Percentiles rank a stretch among this genome's conserved stretches.
phyloP scores from a whole-genome alignment of 257 asterid genomes.

The Solanum paucissectum region DNA sequence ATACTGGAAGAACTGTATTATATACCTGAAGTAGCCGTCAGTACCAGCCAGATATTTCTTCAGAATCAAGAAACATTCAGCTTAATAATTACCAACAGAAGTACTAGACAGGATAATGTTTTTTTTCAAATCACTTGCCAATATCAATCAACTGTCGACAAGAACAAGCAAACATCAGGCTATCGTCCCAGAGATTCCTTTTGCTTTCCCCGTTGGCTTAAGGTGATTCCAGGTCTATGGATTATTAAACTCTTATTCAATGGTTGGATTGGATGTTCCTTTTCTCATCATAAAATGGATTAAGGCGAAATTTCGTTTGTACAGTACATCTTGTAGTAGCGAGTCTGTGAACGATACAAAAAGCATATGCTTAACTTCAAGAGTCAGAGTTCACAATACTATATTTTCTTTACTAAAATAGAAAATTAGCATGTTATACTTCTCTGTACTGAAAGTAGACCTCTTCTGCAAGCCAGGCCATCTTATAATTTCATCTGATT shows the following conservation, averaged over 20 bases:
- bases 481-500: not conserved
- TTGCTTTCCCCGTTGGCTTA: conserved; percentile 93
- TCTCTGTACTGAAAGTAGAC: not conserved
- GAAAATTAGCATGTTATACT: not conserved
- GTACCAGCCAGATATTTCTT: conserved; percentile 42
- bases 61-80: conserved; percentile 59
- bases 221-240: conserved; percentile 32
- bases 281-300: not conserved
- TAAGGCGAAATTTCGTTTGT: not conserved
- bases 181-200: conserved; percentile 56
- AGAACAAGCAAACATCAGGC: conserved; percentile 32
- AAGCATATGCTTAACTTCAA: not conserved
- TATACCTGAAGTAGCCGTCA: conserved; percentile 56
- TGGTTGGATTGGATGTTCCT: not conserved
- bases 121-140: conserved; percentile 60
- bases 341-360: not conserved
- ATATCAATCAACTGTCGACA: conserved; percentile 60
- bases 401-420: not conserved
- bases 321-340: not conserved
- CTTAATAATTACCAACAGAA: conserved; percentile 59
- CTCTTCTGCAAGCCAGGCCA: not conserved
- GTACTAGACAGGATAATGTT: conserved; percentile 39
- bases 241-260: not conserved
- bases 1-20: conserved; percentile 40
- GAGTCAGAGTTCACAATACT: not conserved